Base-by-base conservation (phyloP, 2,329 filamentous ascomycete genomes). In the Ophiocordyceps polyrhachis-furcata region DNA sequence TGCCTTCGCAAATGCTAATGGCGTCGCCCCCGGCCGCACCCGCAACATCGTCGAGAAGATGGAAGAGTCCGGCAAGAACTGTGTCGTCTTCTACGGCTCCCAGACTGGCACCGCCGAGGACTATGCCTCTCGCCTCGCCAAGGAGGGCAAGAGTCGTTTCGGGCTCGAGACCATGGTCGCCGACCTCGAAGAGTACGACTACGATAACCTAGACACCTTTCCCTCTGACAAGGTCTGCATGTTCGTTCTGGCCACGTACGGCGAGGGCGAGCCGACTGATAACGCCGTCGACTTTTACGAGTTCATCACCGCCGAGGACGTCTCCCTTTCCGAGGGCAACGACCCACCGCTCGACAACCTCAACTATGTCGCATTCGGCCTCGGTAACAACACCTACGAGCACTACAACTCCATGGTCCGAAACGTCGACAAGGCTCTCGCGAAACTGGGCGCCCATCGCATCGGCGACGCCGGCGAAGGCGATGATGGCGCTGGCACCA, bases 351-450 rank as follows among this genome's bases (percentile, higher is more conserved):
- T 98, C 45, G 71, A 67, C 44, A 88, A 85, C 56, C 74, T 98
- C 58, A 89, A 88, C 62, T 98, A 88, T 59, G 87, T 98, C 57
- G 76, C 87, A 46, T 98, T 98, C 56, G 91, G 91, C 57, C 78
- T 98, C 37, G 91, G 91, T 53, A 98, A 98, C 72, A 98, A 96
- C 70, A 96, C 91, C 25, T 98, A 98, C 61, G 91, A 98, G 61
- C 91, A 98, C 70, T 98, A 95, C 73, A 98, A 98, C 69, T 83
- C 83, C 44, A 94, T 98, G 86, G 88, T 98, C 48, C 86, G 89
- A 61, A 84, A 89, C 50, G 81, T 96, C 47, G 79, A 91, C 65
- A 79, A 82, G 61, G 79, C 79, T 49, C 69, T 98, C 47, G 71
- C 78, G 57, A 89, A 83, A 56, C 71, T 93, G 19, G 91, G 91